A percentile compares a stretch with the other conserved stretches of the same genome.
phyloP scores from a whole-genome alignment of 192 early-diverging fungal species.

The Coemansia sp. region DNA sequence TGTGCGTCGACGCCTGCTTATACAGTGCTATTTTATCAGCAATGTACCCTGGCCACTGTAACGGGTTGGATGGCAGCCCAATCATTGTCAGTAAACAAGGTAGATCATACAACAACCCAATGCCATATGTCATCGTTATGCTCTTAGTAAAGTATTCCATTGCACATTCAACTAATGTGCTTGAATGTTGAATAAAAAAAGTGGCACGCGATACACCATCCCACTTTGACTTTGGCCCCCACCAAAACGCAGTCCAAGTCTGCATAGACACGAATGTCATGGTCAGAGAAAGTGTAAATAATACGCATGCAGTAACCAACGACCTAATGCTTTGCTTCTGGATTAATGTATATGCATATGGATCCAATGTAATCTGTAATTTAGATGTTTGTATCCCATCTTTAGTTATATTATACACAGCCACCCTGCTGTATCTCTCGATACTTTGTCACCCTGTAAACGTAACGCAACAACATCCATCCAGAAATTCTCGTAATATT shows the following conservation, averaged over 20 bases:
- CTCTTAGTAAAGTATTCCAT: not conserved
- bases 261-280: not conserved
- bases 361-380: too few species aligned
- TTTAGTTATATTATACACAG: too few species aligned
- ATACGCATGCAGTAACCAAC: not conserved
- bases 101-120: not conserved
- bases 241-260: not conserved
- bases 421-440: too few species aligned
- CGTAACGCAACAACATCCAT: too few species aligned
- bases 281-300: not conserved
- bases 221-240: not conserved
- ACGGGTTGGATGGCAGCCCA: not conserved
- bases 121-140: not conserved
- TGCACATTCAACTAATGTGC: not conserved
- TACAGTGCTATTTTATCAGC: not conserved
- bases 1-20: not conserved
- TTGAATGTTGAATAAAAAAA: not conserved
- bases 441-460: too few species aligned
- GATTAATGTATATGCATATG: too few species aligned
- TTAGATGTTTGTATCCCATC: too few species aligned
- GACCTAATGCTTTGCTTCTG: too few species aligned
- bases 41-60: not conserved
- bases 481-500: too few species aligned
- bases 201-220: not conserved
- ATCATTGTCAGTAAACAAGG: not conserved